Evolutionary conservation across 108 stramenopile genomes (phyloP), one percentile per base, ranked within the genome.

Genomic region (Conticribra weissflogii): DNA sequence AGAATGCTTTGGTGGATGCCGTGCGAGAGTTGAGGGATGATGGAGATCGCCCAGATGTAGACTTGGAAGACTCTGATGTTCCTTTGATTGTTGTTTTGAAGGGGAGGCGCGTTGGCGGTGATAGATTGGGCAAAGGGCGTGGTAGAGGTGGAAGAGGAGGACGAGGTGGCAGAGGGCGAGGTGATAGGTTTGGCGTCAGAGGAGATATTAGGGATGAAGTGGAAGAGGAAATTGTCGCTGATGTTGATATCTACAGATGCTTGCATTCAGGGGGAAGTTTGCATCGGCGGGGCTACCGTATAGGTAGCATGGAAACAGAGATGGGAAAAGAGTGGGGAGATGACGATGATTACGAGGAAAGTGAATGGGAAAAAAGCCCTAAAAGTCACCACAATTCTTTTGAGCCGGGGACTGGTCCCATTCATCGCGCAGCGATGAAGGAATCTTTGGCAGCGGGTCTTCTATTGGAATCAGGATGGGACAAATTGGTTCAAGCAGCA

Each of bases 361-460:
- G 63, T 55, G 28, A 63, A 2, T 47, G 52, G 33, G 49, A 31
- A 31, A 34, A 52, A 3, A n/a, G 53, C 17, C 30, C 23, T 17
- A n/a, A 46, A 23, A 24, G 24, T 7, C 0, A 59, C 18, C 48
- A 27, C 22, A 21, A 50, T 23, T 21, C 15, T n/a, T 2, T 5
- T 22, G 50, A 50, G 1, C 48, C 72, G 66, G 30, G 36, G 50
- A 66, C 57, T 33, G 45, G 74, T 32, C 74, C 78, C 12, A 84
- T 91, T 45, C 88, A 91, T 59, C 81, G 81, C 47, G 88, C 90
- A 29, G 90, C 93, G 31, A 88, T 94, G 90, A 94, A 94, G 62
- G 93, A 94, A 71, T 76, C 82, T 16, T 50, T 94, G 18, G 93
- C 93, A 0, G 90, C 93, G 0, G 93, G 93, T 46, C 66, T 94